These are phyloP conservation scores for Lipomyces kockii DNA, from an alignment of 805 yeast species.

Conservation along the genomic window DNA sequence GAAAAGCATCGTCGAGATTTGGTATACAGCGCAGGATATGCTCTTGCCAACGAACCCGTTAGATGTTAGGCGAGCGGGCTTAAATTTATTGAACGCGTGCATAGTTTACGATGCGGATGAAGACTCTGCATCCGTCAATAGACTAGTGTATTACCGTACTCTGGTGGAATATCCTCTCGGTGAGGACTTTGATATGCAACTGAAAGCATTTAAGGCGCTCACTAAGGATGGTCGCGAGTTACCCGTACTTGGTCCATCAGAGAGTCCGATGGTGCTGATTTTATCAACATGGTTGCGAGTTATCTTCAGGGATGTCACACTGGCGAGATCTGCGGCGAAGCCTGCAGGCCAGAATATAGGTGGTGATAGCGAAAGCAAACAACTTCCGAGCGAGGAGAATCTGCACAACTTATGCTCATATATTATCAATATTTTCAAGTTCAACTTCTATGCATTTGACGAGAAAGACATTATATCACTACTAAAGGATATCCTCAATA, in stretches of 20 bases:
- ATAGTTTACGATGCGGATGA: slow-evolving; percentile 50
- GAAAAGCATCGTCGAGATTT: slow-evolving; percentile 64
- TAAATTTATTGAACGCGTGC: slow-evolving; percentile 61
- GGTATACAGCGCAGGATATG: slow-evolving; percentile 69
- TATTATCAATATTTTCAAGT: slow-evolving; percentile 54
- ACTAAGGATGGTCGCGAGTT: slow-evolving; percentile 61
- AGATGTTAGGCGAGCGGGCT: slow-evolving; percentile 54
- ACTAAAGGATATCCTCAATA: slow-evolving; percentile 46
- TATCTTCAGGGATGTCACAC: slow-evolving; percentile 42
- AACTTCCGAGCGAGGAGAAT: slow-evolving; percentile 36
- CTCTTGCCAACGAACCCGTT: slow-evolving; percentile 48
- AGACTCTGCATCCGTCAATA: slow-evolving; percentile 54
- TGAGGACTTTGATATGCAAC: slow-evolving; percentile 57
- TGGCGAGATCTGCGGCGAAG: slow-evolving; percentile 5
- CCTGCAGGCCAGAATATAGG: neutral
- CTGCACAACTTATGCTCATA: slow-evolving; percentile 41
- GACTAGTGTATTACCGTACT: slow-evolving; percentile 63
- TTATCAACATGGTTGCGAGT: slow-evolving; percentile 48
- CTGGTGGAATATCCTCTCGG: slow-evolving; percentile 56
- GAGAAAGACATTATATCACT: slow-evolving; percentile 48
- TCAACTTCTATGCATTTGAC: slow-evolving; percentile 53
- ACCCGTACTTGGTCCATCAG: slow-evolving; percentile 56
- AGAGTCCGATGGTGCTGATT: slow-evolving; percentile 50
- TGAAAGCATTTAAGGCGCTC: slow-evolving; percentile 53
- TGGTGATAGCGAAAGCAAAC: slow-evolving; percentile 35